Evolutionary conservation across 75 land plant genomes (phyloP), one percentile per base, ranked within the genome.

Genomic region (Picea glauca): DNA sequence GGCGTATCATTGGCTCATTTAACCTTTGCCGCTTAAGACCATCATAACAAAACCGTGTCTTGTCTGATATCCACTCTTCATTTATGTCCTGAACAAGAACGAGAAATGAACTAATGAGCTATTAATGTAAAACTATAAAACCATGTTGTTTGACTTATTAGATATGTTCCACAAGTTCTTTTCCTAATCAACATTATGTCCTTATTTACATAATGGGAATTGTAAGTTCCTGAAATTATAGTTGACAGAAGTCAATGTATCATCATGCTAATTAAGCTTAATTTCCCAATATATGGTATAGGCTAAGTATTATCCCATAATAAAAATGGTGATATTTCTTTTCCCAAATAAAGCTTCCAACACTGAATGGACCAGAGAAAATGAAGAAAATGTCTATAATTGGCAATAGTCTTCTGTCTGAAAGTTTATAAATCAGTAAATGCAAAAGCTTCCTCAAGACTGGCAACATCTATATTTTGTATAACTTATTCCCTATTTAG

Each of bases 21-120:
- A 97, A 73, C 35, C 99, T 81, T 81, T 97, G 99, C n/a, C 99
- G 91, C 78, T 97, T 94, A 60, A 97, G 83, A 32, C 99, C 99
- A 88, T 97, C 99, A 81, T 97, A 97, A 77, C 84, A 95, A 79
- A 97, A 97, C 72, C 99, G 91, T 40, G 99, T 89, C 60, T 97
- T 97, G 82, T 97, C 99, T 68, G 98, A 95, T 68, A 97, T 90
- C 99, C 99, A 97, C 83, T 97, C 99, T 75, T 97, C 99, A 86
- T 97, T 97, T 13, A 97, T 89, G 73, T 97, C 99, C 99, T 96
- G 88, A 75, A 91, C 35, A 68, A 75, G 23, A 78, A 58, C 26
- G 46, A 14, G 80, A 58, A 18, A 50, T 50, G 11, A 9, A 9
- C 56, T 50, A 50, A 50, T 50, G 11, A 50, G 56, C 56, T 50